Percentiles rank a stretch among this genome's conserved stretches.
These are phyloP conservation scores for Aspergillus hiratsukae DNA, from an alignment of 2,329 filamentous ascomycete genomes.

Conservation along the genomic window DNA sequence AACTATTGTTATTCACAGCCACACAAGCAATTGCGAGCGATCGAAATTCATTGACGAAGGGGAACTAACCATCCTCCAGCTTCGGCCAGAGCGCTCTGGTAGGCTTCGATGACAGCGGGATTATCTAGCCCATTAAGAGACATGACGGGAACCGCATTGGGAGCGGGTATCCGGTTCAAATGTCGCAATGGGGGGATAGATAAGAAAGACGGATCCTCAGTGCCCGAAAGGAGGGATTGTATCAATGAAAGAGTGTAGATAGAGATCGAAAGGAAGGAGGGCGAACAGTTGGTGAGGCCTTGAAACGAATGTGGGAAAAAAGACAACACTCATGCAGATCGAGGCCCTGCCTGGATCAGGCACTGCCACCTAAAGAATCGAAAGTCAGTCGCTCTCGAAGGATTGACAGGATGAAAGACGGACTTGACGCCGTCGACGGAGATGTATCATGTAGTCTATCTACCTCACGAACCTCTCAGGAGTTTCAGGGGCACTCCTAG, in stretches of 20 bases:
- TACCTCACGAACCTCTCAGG: conserved; percentile 17
- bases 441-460: not conserved
- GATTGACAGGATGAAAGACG: not conserved
- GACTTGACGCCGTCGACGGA: not conserved
- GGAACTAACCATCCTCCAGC: conserved; percentile 84
- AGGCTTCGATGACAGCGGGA: conserved; percentile 74
- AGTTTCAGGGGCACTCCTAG: conserved; percentile 20
- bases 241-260: conserved; percentile 8
- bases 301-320: conserved; percentile 4
- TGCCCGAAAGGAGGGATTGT: not conserved
- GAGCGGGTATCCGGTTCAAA: conserved; percentile 8
- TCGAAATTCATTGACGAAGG: conserved; percentile 6
- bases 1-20: not conserved
- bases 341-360: not conserved
- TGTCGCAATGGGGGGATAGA: not conserved
- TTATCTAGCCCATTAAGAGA: conserved; percentile 93
- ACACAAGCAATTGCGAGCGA: conserved; percentile 5
- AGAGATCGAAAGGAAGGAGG: conserved; percentile 1
- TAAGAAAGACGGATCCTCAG: not conserved
- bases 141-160: conserved; percentile 56
- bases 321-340: not conserved
- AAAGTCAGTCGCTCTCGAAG: not conserved
- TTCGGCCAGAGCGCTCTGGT: conserved; percentile 73
- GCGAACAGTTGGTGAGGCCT: not conserved
- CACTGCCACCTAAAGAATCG: not conserved